phyloP scores from a whole-genome alignment of 352 stramenopile genomes.

The Nothophytophthora sp. region DNA sequence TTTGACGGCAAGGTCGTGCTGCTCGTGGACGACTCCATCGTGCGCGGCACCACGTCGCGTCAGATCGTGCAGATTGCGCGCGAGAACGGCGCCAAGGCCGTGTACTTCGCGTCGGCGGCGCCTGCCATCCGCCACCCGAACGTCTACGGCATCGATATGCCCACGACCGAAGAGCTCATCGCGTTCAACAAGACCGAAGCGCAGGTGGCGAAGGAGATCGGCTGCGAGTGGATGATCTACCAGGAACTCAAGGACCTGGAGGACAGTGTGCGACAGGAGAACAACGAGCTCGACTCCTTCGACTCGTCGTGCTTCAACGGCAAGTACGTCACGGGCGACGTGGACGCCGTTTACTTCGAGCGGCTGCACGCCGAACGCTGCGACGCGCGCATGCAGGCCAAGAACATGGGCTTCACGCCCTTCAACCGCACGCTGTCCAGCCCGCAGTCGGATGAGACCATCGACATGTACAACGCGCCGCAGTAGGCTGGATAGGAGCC shows the following conservation, averaged over 20 bases:
- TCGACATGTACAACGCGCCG: conserved; percentile 89
- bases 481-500: conserved; percentile 52
- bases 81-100: conserved; percentile 95
- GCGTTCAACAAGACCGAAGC: conserved; percentile 95
- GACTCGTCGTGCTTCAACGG: conserved; percentile 98
- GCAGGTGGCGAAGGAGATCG: conserved; percentile 94
- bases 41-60: conserved; percentile 97
- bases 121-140: conserved; percentile 99
- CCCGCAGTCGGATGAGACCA: conserved; percentile 80
- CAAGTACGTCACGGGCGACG: conserved; percentile 95
- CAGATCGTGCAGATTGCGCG: conserved; percentile 99
- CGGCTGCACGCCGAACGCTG: conserved; percentile 77
- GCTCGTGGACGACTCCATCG: conserved; percentile 99
- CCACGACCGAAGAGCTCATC: conserved; percentile 97
- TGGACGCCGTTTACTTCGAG: conserved; percentile 85
- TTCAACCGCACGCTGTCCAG: conserved; percentile 82
- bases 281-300: conserved; percentile 75
- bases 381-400: conserved; percentile 82
- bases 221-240: conserved; percentile 96
- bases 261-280: conserved; percentile 80
- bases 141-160: conserved; percentile 99
- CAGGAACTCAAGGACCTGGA: conserved; percentile 93
- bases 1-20: conserved; percentile 96
- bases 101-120: conserved; percentile 97
- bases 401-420: conserved; percentile 79